Evolutionary conservation across 1,139 yeast genomes (phyloP).

Genomic region (Arxiozyma bovina): DNA sequence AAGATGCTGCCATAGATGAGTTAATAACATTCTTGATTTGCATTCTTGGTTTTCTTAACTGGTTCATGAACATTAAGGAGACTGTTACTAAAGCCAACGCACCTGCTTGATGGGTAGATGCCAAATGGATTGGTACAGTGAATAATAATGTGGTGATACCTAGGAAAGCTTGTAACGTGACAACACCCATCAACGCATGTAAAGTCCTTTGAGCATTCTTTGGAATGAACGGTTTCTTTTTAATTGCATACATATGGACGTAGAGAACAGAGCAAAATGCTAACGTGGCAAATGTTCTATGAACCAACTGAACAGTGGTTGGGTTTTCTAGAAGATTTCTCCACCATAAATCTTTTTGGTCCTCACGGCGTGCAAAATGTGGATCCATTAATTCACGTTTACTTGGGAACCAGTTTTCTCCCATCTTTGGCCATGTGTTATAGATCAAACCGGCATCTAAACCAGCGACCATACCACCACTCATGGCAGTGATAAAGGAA

Average conservation of each 20-base stretch:
- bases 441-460: constrained; percentile 95
- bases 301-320: constrained; percentile 87
- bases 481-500: constrained; percentile 83
- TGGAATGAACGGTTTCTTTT: constrained; percentile 58
- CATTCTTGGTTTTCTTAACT: constrained; percentile 61
- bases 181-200: constrained; percentile 72
- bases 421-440: constrained; percentile 96
- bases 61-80: constrained; percentile 59
- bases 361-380: constrained; percentile 57
- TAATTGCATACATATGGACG: constrained; percentile 52
- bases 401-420: constrained; percentile 65
- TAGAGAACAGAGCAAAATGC: constrained; percentile 68
- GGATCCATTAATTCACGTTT: constrained; percentile 66
- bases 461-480: constrained; percentile 98
- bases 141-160: constrained; percentile 83
- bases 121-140: constrained; percentile 85
- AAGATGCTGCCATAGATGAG: background rate
- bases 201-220: constrained; percentile 46
- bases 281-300: constrained; percentile 74
- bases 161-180: constrained; percentile 67
- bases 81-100: constrained; percentile 83
- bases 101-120: constrained; percentile 96
- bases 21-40: constrained; percentile 32
- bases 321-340: constrained; percentile 93
- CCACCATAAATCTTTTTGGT: constrained; percentile 74